Evolutionary conservation across 202 grass and related monocot genomes (phyloP).

Genomic region (Setaria viridis): DNA sequence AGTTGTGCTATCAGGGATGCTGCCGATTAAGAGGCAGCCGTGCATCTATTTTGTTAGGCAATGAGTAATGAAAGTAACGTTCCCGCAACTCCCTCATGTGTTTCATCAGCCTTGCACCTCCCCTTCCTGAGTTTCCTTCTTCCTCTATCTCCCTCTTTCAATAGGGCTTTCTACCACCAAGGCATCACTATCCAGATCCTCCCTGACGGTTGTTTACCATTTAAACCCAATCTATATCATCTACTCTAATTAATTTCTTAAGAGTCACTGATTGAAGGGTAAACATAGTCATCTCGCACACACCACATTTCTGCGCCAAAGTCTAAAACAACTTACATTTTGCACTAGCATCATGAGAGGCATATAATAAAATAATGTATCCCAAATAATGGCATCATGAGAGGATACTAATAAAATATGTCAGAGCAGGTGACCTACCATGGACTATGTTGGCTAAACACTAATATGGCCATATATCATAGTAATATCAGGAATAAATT

Average conservation of each 20-base stretch:
- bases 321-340: background rate
- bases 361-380: slow-evolving; percentile 3
- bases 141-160: background rate
- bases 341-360: background rate
- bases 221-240: background rate
- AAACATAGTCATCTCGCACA: background rate
- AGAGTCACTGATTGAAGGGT: background rate
- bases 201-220: background rate
- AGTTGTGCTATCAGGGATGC: background rate
- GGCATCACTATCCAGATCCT: background rate
- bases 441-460: background rate
- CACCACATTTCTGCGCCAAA: background rate
- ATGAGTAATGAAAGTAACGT: background rate
- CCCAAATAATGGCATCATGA: background rate
- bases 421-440: background rate
- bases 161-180: background rate
- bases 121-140: background rate
- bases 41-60: background rate
- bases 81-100: background rate
- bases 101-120: background rate
- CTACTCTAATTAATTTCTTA: background rate
- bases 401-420: slow-evolving; percentile 20
- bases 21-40: background rate
- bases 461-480: slow-evolving; percentile 9
- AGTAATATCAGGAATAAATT: slow-evolving; percentile 9